Evolutionary conservation across 1,284 basidiomycete species (phyloP).

Genomic region (Calocybe gambosa): DNA sequence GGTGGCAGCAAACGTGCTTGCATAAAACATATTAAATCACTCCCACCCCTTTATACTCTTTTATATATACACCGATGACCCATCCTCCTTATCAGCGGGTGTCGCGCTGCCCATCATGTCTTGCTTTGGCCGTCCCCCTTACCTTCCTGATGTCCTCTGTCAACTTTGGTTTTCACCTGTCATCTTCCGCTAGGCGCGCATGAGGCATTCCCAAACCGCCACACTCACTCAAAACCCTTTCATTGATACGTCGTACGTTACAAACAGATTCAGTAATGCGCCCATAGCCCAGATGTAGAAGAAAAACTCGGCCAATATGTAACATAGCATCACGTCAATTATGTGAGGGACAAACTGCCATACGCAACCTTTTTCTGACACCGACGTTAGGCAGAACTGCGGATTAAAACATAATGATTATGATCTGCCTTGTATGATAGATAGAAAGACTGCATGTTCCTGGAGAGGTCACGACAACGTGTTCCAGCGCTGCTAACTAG

Average conservation of each 20-base stretch:
- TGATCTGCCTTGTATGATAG: background rate
- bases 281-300: background rate
- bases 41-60: constrained; percentile 24
- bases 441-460: background rate
- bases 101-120: constrained; percentile 16
- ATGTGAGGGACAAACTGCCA: constrained; percentile 6
- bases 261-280: background rate
- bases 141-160: constrained; percentile 11
- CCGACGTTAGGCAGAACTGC: constrained; percentile 2
- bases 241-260: too few species aligned
- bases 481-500: background rate
- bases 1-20: constrained; percentile 34
- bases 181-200: background rate
- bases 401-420: background rate
- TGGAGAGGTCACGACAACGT: background rate
- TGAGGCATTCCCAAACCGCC: too few species aligned
- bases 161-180: constrained; percentile 9
- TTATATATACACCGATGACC: constrained; percentile 22
- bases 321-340: constrained; percentile 6
- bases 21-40: constrained; percentile 23
- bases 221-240: too few species aligned
- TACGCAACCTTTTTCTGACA: constrained; percentile 7
- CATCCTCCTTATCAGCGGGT: constrained; percentile 20
- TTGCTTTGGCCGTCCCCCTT: constrained; percentile 7
- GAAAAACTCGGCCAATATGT: background rate